These are phyloP conservation scores for Fistulifera pelliculosa DNA, from an alignment of 108 stramenopile genomes.

Conservation along the genomic window DNA sequence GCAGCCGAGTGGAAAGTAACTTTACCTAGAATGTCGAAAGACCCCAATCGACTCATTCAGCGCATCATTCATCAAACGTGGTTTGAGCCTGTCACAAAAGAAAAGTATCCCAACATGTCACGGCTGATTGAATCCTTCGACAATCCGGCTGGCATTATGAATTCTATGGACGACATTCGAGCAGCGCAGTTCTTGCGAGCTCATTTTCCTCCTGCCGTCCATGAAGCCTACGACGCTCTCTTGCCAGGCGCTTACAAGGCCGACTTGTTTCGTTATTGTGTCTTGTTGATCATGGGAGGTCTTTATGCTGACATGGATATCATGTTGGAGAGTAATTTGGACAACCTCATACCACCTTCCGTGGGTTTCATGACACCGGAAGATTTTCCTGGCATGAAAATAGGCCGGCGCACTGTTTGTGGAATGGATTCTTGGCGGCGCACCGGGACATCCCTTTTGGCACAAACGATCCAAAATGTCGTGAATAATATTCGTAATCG, in stretches of 20 bases:
- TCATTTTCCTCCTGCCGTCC: conserved; percentile 30
- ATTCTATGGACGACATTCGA: conserved; percentile 45
- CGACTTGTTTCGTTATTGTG: conserved; percentile 65
- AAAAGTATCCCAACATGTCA: conserved; percentile 35
- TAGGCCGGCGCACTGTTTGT: conserved; percentile 28
- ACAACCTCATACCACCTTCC: conserved; percentile 34
- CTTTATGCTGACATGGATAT: conserved; percentile 66
- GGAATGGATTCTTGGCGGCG: conserved; percentile 61
- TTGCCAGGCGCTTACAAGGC: conserved; percentile 48
- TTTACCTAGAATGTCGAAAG: background rate
- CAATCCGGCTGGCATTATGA: conserved; percentile 51
- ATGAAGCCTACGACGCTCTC: conserved; percentile 26
- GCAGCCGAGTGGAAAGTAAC: conserved; percentile 1
- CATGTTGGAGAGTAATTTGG: conserved; percentile 51
- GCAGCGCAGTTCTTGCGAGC: conserved; percentile 23
- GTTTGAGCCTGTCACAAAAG: conserved; percentile 39
- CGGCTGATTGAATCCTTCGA: conserved; percentile 50
- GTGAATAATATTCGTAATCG: conserved; percentile 66
- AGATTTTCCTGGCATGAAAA: conserved; percentile 34
- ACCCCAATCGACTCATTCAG: conserved; percentile 21
- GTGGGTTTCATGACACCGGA: conserved; percentile 51
- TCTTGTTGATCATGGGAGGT: conserved; percentile 51
- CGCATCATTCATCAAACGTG: conserved; percentile 58
- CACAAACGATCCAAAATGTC: conserved; percentile 35
- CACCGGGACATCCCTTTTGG: conserved; percentile 54